Percentiles rank a stretch among this genome's conserved stretches.
Evolutionary conservation across 805 yeast genomes (phyloP).

Genomic region (Komagataella mondaviorum): DNA sequence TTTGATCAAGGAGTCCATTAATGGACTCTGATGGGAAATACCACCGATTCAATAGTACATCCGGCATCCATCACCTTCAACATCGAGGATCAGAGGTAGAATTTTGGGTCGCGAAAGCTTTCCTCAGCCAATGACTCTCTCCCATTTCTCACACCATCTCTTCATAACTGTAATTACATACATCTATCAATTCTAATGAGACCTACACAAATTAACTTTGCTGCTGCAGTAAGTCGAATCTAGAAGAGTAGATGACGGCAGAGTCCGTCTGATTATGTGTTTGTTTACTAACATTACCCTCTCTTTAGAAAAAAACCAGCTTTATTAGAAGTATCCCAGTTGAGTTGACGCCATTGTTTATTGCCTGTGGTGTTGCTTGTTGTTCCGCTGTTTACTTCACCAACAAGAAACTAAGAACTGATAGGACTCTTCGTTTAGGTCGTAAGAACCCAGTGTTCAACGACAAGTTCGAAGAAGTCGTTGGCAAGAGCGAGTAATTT

Average conservation of each 20-base stretch:
- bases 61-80: not conserved
- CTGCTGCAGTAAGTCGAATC: slow-evolving; percentile 28
- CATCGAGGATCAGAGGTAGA: not conserved
- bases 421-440: slow-evolving; percentile 33
- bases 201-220: slow-evolving; percentile 30
- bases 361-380: not conserved
- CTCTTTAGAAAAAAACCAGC: slow-evolving; percentile 6
- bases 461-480: slow-evolving; percentile 21
- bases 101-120: not conserved
- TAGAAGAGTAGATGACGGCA: not conserved
- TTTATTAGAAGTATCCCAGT: slow-evolving; percentile 26
- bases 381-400: slow-evolving; percentile 33
- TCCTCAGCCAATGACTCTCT: not conserved
- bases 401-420: slow-evolving; percentile 35
- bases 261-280: not conserved
- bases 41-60: not conserved
- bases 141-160: not conserved
- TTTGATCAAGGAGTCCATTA: slow-evolving; percentile 35
- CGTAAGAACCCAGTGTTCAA: slow-evolving; percentile 30
- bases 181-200: slow-evolving; percentile 23
- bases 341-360: slow-evolving; percentile 40
- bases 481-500: slow-evolving; percentile 11
- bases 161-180: not conserved
- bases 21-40: not conserved
- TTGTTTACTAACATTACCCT: slow-evolving; percentile 1